Conservation (phyloP, 257 asterid genomes). For the Solanum neorickii region DNA sequence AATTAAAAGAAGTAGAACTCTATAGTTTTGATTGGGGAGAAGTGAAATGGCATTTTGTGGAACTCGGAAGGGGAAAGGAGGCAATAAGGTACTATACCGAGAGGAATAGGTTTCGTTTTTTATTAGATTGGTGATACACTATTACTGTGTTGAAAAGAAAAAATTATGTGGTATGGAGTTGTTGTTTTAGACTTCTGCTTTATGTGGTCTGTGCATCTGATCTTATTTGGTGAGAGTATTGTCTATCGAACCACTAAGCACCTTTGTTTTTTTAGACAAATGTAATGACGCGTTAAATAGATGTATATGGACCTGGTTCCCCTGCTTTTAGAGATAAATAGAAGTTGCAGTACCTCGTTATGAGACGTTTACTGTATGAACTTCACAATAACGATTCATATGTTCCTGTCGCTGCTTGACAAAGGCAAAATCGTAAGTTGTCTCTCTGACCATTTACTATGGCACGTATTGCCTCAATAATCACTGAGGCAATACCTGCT, state of each 20-base stretch:
- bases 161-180: background rate
- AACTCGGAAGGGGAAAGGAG: background rate
- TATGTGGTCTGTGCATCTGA: background rate
- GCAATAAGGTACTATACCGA: background rate
- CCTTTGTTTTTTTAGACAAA: background rate
- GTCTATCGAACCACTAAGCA: background rate
- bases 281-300: background rate
- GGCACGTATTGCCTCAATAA: background rate
- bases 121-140: background rate
- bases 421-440: background rate
- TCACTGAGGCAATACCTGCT: background rate
- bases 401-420: background rate
- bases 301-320: background rate
- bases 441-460: background rate
- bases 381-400: background rate
- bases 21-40: background rate
- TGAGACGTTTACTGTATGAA: background rate
- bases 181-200: background rate
- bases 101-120: background rate
- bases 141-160: background rate
- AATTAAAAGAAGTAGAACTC: background rate
- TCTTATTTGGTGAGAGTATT: background rate
- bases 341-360: background rate
- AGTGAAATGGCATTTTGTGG: background rate
- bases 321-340: background rate